A percentile compares a stretch with the other conserved stretches of the same genome.
These are phyloP conservation scores for Solanum hybrid DNA, from an alignment of 305 asterid species.

Conservation along the genomic window DNA sequence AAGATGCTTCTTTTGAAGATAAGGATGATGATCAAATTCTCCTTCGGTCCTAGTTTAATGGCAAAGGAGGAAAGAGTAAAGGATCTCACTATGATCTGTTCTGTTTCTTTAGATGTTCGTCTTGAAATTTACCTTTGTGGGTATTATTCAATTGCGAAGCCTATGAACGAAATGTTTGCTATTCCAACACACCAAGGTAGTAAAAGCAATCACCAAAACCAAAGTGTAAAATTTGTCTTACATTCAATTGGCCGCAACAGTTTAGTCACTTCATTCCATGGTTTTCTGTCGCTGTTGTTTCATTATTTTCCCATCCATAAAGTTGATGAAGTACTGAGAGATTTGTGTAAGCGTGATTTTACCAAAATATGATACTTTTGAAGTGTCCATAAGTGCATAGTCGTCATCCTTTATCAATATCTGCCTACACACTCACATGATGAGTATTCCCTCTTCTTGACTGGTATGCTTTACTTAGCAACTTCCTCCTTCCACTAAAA, in stretches of 20 bases:
- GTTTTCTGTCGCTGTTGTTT: background rate
- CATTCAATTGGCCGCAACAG: background rate
- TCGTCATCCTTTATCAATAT: background rate
- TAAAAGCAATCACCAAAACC: background rate
- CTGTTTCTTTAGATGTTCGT: background rate
- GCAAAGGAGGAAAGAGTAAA: background rate
- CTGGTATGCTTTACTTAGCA: background rate
- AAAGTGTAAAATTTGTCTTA: background rate
- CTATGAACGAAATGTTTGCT: background rate
- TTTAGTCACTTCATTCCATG: background rate
- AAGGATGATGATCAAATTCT: background rate
- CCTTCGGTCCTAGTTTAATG: background rate
- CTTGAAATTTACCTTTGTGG: background rate
- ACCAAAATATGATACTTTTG: background rate
- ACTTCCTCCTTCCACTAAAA: background rate
- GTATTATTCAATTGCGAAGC: background rate
- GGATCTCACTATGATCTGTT: background rate
- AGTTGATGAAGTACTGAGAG: background rate
- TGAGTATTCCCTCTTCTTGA: background rate
- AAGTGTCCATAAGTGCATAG: background rate
- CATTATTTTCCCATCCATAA: background rate
- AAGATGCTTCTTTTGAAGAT: background rate
- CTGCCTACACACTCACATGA: background rate
- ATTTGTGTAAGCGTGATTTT: background rate
- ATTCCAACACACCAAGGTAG: background rate